These are phyloP conservation scores for Pseudogymnoascus sp. DNA, from an alignment of 2,329 filamentous ascomycete species.

Conservation along the genomic window DNA sequence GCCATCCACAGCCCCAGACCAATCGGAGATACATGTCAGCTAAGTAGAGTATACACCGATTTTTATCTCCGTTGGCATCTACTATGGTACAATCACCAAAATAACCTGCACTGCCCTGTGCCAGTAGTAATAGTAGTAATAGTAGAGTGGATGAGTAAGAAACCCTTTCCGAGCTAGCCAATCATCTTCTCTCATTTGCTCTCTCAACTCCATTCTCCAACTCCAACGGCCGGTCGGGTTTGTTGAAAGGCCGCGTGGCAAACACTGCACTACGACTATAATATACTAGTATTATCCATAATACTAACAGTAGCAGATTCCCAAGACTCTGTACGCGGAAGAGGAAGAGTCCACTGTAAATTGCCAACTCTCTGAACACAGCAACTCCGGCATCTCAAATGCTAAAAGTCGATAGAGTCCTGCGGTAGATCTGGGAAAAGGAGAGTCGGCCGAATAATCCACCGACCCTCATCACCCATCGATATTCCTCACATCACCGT, in stretches of 20 bases:
- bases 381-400: not conserved
- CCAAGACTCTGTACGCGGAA: too few relatives aligned
- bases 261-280: not conserved
- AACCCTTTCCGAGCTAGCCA: not conserved
- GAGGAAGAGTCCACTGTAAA: not conserved
- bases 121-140: not conserved
- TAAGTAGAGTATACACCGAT: not conserved
- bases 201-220: not conserved
- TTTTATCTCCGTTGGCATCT: not conserved
- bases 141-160: not conserved
- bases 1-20: not conserved
- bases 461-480: not conserved
- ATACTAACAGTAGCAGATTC: not conserved
- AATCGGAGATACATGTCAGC: not conserved
- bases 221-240: not conserved
- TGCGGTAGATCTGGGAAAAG: too few relatives aligned
- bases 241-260: constrained; percentile 2
- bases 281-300: not conserved
- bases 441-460: not conserved
- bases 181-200: not conserved
- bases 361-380: not conserved
- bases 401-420: not conserved
- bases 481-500: not conserved
- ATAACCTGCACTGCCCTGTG: constrained; percentile 1
- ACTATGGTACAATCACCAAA: not conserved